Evolutionary conservation across 768 basidiomycete genomes (phyloP).

Genomic region (Boletellus emodensis): DNA sequence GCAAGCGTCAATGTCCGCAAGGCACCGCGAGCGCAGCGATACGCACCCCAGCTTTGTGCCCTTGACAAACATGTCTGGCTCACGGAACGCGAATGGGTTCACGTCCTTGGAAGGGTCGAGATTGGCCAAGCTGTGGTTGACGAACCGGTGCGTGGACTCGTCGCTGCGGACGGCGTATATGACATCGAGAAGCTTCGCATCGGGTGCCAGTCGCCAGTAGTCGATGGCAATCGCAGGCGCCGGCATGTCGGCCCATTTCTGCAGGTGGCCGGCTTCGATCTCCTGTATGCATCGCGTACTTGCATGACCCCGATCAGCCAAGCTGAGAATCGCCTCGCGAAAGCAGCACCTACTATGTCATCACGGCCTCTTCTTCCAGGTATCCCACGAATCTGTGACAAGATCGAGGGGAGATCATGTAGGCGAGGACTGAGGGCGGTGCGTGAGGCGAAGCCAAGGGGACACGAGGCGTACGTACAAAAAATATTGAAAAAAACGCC

Average conservation of each 20-base stretch:
- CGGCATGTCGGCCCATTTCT: constrained; percentile 71
- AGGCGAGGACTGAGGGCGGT: constrained; percentile 56
- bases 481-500: constrained; percentile 90
- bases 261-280: constrained; percentile 74
- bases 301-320: constrained; percentile 12
- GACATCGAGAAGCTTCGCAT: constrained; percentile 82
- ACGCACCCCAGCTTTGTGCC: constrained; percentile 72
- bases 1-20: constrained; percentile 16
- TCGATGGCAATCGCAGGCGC: constrained; percentile 91
- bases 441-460: constrained; percentile 13
- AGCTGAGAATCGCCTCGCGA: constrained; percentile 16
- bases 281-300: constrained; percentile 83
- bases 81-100: constrained; percentile 85
- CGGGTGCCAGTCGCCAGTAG: constrained; percentile 78
- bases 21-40: constrained; percentile 1
- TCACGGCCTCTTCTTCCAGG: constrained; percentile 92
- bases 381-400: constrained; percentile 92
- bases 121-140: constrained; percentile 94
- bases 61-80: constrained; percentile 83
- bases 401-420: constrained; percentile 67
- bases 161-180: constrained; percentile 91
- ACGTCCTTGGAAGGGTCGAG: constrained; percentile 72
- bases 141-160: constrained; percentile 90
- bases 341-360: constrained; percentile 69
- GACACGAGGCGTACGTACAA: constrained; percentile 45